Evolutionary conservation across 2,329 filamentous ascomycete genomes (phyloP).

Genomic region (Colletotrichum sp.): DNA sequence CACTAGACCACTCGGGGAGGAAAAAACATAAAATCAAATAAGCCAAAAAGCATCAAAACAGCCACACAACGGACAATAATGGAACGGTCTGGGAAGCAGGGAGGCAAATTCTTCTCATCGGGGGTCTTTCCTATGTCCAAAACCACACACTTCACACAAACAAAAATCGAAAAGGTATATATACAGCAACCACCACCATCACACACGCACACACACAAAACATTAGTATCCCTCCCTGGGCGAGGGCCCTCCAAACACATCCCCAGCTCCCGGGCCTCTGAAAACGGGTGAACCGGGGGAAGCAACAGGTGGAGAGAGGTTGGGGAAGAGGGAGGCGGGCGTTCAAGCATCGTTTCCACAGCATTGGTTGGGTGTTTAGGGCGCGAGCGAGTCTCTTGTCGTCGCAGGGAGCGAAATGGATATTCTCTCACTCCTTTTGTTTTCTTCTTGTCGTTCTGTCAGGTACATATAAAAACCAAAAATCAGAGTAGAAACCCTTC

Average conservation of each 20-base stretch:
- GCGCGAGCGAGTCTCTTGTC: constrained; percentile 6
- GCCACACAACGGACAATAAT: neutral
- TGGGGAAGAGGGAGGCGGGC: neutral
- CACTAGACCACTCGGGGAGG: constrained; percentile 15
- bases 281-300: neutral
- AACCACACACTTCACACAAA: neutral
- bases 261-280: neutral
- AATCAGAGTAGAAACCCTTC: neutral
- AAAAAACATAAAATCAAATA: neutral
- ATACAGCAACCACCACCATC: neutral
- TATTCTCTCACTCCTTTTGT: neutral
- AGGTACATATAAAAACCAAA: neutral
- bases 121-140: neutral
- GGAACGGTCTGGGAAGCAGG: neutral
- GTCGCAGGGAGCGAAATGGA: neutral
- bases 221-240: neutral
- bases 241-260: neutral
- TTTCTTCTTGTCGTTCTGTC: neutral
- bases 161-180: neutral
- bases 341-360: constrained; percentile 7
- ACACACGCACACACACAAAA: neutral
- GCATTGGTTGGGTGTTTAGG: constrained; percentile 12
- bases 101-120: neutral
- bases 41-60: neutral
- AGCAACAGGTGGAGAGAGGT: neutral